These are phyloP conservation scores for Sindora glabra DNA, from an alignment of 306 rosid genomes.

Conservation along the genomic window DNA sequence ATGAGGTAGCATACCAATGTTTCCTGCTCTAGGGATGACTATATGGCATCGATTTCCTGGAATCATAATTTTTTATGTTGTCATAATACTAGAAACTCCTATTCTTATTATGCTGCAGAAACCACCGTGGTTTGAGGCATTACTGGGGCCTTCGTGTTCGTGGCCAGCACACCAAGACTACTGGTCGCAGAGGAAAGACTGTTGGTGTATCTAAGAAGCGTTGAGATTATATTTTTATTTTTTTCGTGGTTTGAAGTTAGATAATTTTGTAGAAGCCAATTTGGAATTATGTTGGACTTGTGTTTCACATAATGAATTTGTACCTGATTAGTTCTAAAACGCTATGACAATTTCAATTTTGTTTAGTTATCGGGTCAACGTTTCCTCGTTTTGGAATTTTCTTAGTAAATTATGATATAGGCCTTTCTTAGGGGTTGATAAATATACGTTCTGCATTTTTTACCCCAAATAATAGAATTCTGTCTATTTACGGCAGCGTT, in stretches of 20 bases:
- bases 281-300: constrained; percentile 13
- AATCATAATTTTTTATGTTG: background rate
- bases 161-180: constrained; percentile 77
- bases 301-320: constrained; percentile 1
- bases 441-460: too few relatives aligned
- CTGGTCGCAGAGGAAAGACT: constrained; percentile 73
- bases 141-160: constrained; percentile 72
- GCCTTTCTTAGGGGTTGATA: too few relatives aligned
- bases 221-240: constrained; percentile 12
- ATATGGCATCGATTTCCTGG: background rate
- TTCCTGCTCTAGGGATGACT: background rate
- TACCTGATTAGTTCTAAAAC: constrained; percentile 1
- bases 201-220: constrained; percentile 82
- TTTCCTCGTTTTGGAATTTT: too few relatives aligned
- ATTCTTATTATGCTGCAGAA: background rate
- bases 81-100: background rate
- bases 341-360: constrained; percentile 22
- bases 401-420: background rate
- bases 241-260: constrained; percentile 15
- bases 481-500: too few relatives aligned
- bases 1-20: background rate
- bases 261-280: constrained; percentile 5
- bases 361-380: background rate
- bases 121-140: constrained; percentile 13
- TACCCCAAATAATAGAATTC: too few relatives aligned